Base-by-base conservation (phyloP, 352 stramenopile genomes). In the Pythium dissimile region DNA sequence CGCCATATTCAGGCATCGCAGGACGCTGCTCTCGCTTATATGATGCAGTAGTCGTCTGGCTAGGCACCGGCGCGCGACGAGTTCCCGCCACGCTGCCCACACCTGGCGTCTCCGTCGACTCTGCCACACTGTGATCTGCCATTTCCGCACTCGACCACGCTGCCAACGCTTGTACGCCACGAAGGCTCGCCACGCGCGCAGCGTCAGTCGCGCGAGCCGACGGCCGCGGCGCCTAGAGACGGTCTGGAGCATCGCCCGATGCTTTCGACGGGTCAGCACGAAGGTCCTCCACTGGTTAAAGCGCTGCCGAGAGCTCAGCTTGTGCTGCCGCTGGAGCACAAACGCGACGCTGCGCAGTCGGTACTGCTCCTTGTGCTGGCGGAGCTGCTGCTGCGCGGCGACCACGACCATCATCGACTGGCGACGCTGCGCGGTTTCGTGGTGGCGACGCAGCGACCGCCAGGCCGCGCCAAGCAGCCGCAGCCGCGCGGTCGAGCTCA, bases 331-430 rank as follows among this genome's bases (percentile, higher is more conserved):
- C n/a, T 69, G 47, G 23, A 85, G 47, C 12, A 69, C 16, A 7
- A 73, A 54, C 5, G 65, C 54, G 15, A 73, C 49, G 24, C 28
- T 51, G 11, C 62, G 59, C 30, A 73, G 54, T 32, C 63, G 28
- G 28, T 75, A 52, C n/a, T 45, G 42, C 18, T 77, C 54, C 26
- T 66, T 72, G n/a, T 73, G 67, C 51, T 63, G 57, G 26, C 66
- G 35, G 15, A 77, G 60, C 20, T 66, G 47, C 20, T 57, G 66
- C 32, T 85, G 67, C 0, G 59, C 58, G 2, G 58, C 69, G 39
- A 78, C 43, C 11, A 66, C 64, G 13, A 67, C 44, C 41, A 72
- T 50, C 50, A 82, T 62, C 5, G 67, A 82, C 46, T 80, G 70
- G 16, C 57, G 61, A 23, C 68, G 72, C 41, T 60, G 50, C 0